These are phyloP conservation scores for Solanum verrucosum DNA, from an alignment of 257 asterid genomes.

Conservation along the genomic window DNA sequence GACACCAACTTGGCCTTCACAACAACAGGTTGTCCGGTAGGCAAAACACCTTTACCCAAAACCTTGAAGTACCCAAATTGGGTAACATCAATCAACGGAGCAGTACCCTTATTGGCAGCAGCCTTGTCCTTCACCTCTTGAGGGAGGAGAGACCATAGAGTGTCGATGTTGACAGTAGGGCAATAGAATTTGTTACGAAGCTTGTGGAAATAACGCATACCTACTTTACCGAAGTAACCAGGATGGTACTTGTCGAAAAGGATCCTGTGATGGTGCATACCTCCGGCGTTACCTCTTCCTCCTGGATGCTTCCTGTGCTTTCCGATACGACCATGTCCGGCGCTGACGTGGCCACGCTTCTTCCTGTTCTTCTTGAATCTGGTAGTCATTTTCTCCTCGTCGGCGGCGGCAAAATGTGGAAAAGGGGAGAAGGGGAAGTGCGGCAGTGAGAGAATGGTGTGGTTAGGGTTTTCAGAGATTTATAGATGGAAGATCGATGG, in stretches of 20 bases:
- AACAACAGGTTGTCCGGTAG: slow-evolving; percentile 5
- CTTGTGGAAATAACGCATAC: slow-evolving; percentile 28
- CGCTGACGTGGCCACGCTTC: slow-evolving; percentile 42
- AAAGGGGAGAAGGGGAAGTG: neutral
- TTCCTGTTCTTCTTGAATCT: slow-evolving; percentile 29
- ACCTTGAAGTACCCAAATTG: slow-evolving; percentile 20
- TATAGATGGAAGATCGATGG: neutral
- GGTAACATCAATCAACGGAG: slow-evolving; percentile 14
- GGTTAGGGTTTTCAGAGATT: neutral
- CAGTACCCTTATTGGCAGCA: neutral
- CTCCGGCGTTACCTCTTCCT: slow-evolving; percentile 31
- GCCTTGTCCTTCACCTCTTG: slow-evolving; percentile 14
- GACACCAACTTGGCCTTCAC: slow-evolving; percentile 16
- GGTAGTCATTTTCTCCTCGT: slow-evolving; percentile 12
- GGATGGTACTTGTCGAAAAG: slow-evolving; percentile 34
- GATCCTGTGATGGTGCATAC: slow-evolving; percentile 33
- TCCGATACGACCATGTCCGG: slow-evolving; percentile 32
- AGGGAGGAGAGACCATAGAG: slow-evolving; percentile 16
- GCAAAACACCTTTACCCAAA: slow-evolving; percentile 19
- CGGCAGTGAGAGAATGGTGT: neutral
- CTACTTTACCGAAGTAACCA: slow-evolving; percentile 29
- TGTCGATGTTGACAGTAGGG: slow-evolving; percentile 17
- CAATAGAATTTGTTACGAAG: slow-evolving; percentile 20
- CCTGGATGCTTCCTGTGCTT: slow-evolving; percentile 33
- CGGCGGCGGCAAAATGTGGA: neutral